phyloP scores from a whole-genome alignment of 2,329 filamentous ascomycete species.

The Huntiella decipiens region DNA sequence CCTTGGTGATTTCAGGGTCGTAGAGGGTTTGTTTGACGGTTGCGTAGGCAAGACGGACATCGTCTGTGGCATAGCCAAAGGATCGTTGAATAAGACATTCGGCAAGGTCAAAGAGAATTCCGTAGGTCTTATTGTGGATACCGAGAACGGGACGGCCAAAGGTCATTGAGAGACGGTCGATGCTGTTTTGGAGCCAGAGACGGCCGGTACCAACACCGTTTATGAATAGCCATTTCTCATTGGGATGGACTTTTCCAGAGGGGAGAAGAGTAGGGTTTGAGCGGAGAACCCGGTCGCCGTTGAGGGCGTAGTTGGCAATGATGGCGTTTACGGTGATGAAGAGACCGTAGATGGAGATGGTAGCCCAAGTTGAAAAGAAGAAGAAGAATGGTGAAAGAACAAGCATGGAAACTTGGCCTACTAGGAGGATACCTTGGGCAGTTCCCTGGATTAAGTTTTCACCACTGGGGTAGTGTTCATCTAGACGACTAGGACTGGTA shows the following conservation, averaged over 20 bases:
- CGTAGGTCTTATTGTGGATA: conserved; percentile 57
- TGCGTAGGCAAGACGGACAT: conserved; percentile 43
- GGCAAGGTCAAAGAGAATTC: conserved; percentile 56
- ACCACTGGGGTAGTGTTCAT: conserved; percentile 42
- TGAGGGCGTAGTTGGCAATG: conserved; percentile 31
- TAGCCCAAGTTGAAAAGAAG: conserved; percentile 31
- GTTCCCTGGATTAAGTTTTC: conserved; percentile 37
- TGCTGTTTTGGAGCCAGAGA: conserved; percentile 50
- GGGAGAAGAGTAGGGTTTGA: conserved; percentile 35
- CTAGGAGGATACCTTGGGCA: conserved; percentile 37
- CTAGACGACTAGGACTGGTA: conserved; percentile 31
- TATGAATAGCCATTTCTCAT: conserved; percentile 64
- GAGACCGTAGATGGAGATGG: conserved; percentile 19
- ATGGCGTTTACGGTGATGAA: conserved; percentile 32
- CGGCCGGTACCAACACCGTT: conserved; percentile 49
- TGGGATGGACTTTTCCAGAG: conserved; percentile 28
- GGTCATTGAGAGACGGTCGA: conserved; percentile 51
- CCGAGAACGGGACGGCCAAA: conserved; percentile 54
- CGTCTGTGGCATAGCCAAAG: conserved; percentile 50
- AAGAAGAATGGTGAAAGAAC: conserved; percentile 31
- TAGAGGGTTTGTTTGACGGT: conserved; percentile 45
- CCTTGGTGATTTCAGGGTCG: conserved; percentile 41
- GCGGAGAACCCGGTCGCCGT: conserved; percentile 27
- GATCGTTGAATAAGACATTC: conserved; percentile 63
- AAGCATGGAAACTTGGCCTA: conserved; percentile 44